Evolutionary conservation across 2,329 filamentous ascomycete species (phyloP).

Genomic region (Fusarium vanettenii): DNA sequence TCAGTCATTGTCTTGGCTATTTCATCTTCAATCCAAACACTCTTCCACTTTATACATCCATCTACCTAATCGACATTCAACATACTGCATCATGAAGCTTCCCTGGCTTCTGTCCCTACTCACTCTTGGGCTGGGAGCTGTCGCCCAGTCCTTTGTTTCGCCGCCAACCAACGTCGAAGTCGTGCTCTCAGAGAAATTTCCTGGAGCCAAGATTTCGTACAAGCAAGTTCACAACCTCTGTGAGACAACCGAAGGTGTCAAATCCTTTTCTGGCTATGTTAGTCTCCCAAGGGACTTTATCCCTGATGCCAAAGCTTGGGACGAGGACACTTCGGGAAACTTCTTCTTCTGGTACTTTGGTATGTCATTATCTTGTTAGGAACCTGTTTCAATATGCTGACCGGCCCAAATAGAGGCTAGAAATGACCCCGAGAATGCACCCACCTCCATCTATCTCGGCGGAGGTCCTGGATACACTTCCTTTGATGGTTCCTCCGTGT

Average conservation of each 20-base stretch:
- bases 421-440: conserved; percentile 36
- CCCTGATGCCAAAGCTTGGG: conserved; percentile 41
- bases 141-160: not conserved
- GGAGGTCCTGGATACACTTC: conserved; percentile 71
- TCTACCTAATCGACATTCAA: not conserved
- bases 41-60: not conserved
- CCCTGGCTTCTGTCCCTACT: not conserved
- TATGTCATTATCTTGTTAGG: not conserved
- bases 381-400: not conserved
- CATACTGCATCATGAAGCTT: not conserved
- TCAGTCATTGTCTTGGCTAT: not conserved
- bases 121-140: not conserved
- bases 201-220: conserved; percentile 27
- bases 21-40: not conserved
- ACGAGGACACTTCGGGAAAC: conserved; percentile 27
- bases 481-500: conserved; percentile 69
- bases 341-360: conserved; percentile 58
- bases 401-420: conserved; percentile 40
- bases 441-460: conserved; percentile 67
- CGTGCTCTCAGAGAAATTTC: not conserved
- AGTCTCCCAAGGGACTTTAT: conserved; percentile 33
- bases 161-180: not conserved
- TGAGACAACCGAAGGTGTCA: conserved; percentile 35
- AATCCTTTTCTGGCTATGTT: conserved; percentile 31
- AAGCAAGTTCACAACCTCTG: conserved; percentile 34